These are phyloP conservation scores for Phalaenopsis aphrodite DNA, from an alignment of 106 monocot genomes.

Conservation along the genomic window DNA sequence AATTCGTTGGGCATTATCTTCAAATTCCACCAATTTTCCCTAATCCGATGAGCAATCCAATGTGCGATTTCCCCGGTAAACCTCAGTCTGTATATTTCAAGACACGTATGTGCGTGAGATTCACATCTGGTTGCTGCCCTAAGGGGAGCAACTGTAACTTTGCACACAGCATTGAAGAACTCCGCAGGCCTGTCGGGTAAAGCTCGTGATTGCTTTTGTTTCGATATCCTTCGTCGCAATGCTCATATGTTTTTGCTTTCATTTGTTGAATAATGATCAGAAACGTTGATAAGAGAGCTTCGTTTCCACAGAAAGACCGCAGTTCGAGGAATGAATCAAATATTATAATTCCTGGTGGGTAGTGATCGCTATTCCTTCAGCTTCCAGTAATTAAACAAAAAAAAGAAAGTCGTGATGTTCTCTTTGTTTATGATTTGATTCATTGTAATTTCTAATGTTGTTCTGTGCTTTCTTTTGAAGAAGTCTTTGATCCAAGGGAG, in stretches of 20 bases:
- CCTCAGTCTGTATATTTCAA: constrained; percentile 11
- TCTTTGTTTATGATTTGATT: background rate
- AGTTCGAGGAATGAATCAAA: background rate
- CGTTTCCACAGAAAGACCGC: too few relatives aligned
- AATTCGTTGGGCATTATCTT: background rate
- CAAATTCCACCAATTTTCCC: background rate
- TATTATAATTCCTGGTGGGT: background rate
- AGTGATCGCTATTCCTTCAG: background rate
- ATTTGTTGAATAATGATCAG: background rate
- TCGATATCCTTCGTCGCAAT: background rate
- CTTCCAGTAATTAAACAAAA: background rate
- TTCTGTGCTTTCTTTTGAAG: background rate
- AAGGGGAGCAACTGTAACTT: constrained; percentile 17
- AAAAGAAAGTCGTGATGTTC: background rate
- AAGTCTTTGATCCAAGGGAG: background rate
- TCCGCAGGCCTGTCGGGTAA: constrained; percentile 6
- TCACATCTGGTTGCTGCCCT: constrained; percentile 14
- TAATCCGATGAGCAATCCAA: background rate
- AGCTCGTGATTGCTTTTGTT: background rate
- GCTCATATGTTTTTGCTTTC: background rate
- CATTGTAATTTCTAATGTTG: background rate
- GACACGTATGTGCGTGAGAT: constrained; percentile 11
- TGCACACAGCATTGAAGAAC: constrained; percentile 12
- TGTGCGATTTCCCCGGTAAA: background rate
- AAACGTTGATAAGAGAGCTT: background rate